Percentiles rank a stretch among this genome's conserved stretches.
Evolutionary conservation across 2,329 filamentous ascomycete genomes (phyloP).

Genomic region (Cercospora citrullina): DNA sequence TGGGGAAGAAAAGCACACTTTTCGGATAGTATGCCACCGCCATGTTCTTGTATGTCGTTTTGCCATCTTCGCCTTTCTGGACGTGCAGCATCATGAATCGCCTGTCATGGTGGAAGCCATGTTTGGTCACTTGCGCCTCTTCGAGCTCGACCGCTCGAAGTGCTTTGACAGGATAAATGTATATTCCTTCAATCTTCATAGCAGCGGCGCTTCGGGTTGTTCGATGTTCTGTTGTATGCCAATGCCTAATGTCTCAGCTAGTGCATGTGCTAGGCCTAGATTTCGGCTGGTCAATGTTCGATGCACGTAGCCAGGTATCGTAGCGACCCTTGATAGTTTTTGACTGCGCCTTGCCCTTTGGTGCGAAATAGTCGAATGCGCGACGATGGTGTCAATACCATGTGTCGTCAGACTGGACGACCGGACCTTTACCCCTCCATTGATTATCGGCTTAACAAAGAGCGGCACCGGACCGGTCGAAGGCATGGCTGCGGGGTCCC

Average conservation of each 20-base stretch:
- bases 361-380: neutral
- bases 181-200: constrained; percentile 43
- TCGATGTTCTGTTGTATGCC: neutral
- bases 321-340: neutral
- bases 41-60: constrained; percentile 43
- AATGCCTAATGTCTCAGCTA: neutral
- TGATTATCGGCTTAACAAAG: neutral
- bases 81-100: constrained; percentile 46
- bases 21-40: constrained; percentile 43
- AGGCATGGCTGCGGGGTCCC: neutral
- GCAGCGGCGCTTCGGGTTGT: neutral
- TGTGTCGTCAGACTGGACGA: neutral
- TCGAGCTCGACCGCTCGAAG: constrained; percentile 44
- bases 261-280: neutral
- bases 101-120: constrained; percentile 50
- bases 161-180: constrained; percentile 52
- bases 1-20: constrained; percentile 46
- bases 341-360: neutral
- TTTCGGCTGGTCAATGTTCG: neutral
- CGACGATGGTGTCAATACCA: neutral
- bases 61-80: constrained; percentile 35
- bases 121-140: constrained; percentile 43
- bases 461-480: neutral
- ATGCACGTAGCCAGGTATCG: neutral
- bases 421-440: constrained; percentile 3